Base-by-base conservation (phyloP, 1,284 basidiomycete genomes). In the Trametes hirsuta region DNA sequence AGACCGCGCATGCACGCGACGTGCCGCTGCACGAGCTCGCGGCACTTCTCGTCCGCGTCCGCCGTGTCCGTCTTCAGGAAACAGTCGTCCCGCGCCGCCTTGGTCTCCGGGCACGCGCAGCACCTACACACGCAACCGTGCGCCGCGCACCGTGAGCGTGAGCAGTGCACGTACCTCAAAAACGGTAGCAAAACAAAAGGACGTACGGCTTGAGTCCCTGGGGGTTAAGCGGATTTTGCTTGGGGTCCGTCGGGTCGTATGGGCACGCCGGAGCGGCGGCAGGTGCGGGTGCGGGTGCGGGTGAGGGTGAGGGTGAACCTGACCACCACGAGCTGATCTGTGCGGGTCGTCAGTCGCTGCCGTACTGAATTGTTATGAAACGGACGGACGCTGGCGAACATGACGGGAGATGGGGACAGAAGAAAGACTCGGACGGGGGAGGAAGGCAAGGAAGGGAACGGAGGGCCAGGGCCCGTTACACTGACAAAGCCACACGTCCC, bases 31-130 rank as follows among this genome's bases (percentile, higher is more conserved):
- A 98, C 84, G 47, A 95, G 78, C 54, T 91, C 86, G 70, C 83
- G 85, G 79, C 96, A 98, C 73, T 90, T 88, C 61, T 87, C 86
- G 59, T 85, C 82, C 4, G 90, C 91, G 64, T 88, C 85, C 41
- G 86, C 84, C 6, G 87, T 76, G 68, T 88, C 86, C 66, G 81
- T 83, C 64, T 87, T 85, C 66, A 98, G 79, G 81, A 97, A 98
- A 77, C 97, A 99, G 68, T 95, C 91, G 76, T 99, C 97, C 37
- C 97, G 84, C 25, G 83, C 84, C 6, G 88, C 85, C 76, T 99
- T 99, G 0, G 95, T 97, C 68, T 95, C 85, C 12, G 95, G 95
- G 75, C 96, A 99, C 47, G 96, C 96, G 71, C 96, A 98, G 72
- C 96, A 98, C 64, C 90, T 95, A 65, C 18, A n/a, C 35, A n/a